Conservation (phyloP, 495 filamentous ascomycete genomes). For the Aspergillus bridgeri region DNA sequence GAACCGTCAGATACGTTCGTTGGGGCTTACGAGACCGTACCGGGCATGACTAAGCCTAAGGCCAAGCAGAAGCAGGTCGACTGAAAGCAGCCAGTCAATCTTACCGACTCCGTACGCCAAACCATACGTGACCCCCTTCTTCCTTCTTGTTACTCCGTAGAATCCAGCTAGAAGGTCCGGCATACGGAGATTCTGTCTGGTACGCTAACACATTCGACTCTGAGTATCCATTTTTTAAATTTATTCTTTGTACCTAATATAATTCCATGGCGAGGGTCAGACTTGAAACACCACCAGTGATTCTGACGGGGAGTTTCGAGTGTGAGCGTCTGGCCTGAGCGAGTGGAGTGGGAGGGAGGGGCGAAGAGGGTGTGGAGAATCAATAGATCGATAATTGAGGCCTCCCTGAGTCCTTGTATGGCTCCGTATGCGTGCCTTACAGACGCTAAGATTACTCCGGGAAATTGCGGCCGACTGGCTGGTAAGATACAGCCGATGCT, state of each 20-base stretch:
- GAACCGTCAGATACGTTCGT: slow-evolving; percentile 9
- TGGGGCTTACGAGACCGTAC: not conserved
- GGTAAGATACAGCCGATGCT: not conserved
- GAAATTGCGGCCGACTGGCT: not conserved
- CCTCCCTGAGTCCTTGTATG: not conserved
- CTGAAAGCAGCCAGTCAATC: too few species aligned
- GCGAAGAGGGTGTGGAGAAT: slow-evolving; percentile 1
- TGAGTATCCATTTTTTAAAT: slow-evolving; percentile 1
- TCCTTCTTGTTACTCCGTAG: too few species aligned
- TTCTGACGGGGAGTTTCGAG: slow-evolving; percentile 22
- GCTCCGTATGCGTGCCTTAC: not conserved
- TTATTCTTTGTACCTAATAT: not conserved
- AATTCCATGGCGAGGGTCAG: slow-evolving; percentile 4
- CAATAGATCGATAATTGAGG: slow-evolving; percentile 7
- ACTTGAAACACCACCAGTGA: slow-evolving; percentile 15
- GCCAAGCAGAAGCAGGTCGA: too few species aligned
- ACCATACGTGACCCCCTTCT: too few species aligned
- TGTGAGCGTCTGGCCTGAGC: slow-evolving; percentile 11
- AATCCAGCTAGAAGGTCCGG: not conserved
- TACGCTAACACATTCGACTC: not conserved
- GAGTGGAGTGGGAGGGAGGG: not conserved
- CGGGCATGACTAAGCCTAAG: too few species aligned
- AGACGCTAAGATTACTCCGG: not conserved
- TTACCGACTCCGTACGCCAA: too few species aligned
- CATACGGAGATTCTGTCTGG: too few species aligned